Percentiles rank a stretch among this genome's conserved stretches.
Evolutionary conservation across 345 rosid species (phyloP).

Genomic region (Dovyalis caffra): DNA sequence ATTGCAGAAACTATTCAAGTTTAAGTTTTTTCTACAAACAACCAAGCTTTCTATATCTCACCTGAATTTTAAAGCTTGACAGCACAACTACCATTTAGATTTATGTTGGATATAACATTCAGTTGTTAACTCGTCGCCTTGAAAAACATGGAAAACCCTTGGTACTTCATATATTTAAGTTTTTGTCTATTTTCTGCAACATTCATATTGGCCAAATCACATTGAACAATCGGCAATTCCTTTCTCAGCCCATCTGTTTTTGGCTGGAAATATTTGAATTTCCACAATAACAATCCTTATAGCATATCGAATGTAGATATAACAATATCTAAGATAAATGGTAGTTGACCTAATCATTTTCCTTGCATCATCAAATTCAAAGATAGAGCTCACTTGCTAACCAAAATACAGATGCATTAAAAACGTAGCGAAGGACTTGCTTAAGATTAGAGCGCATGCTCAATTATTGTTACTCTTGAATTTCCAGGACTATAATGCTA

Average conservation of each 20-base stretch:
- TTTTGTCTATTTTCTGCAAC: not conserved
- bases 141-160: not conserved
- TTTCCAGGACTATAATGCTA: conserved; percentile 26
- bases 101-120: not conserved
- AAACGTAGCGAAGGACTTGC: not conserved
- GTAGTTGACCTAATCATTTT: too few relatives aligned
- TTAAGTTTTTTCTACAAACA: not conserved
- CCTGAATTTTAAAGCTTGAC: too few relatives aligned
- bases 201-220: not conserved
- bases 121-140: not conserved
- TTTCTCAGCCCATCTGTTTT: not conserved
- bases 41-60: not conserved
- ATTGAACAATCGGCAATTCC: not conserved
- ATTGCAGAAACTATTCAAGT: not conserved
- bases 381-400: not conserved
- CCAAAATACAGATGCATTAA: not conserved
- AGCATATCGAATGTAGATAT: too few relatives aligned
- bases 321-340: not conserved
- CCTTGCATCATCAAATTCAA: not conserved
- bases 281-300: not conserved
- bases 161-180: not conserved
- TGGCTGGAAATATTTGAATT: not conserved
- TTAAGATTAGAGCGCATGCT: not conserved
- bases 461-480: not conserved
- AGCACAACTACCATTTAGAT: too few relatives aligned